Evolutionary conservation across 768 basidiomycete genomes (phyloP), one percentile per base, ranked within the genome.

Genomic region (Lactarius hengduanensis): DNA sequence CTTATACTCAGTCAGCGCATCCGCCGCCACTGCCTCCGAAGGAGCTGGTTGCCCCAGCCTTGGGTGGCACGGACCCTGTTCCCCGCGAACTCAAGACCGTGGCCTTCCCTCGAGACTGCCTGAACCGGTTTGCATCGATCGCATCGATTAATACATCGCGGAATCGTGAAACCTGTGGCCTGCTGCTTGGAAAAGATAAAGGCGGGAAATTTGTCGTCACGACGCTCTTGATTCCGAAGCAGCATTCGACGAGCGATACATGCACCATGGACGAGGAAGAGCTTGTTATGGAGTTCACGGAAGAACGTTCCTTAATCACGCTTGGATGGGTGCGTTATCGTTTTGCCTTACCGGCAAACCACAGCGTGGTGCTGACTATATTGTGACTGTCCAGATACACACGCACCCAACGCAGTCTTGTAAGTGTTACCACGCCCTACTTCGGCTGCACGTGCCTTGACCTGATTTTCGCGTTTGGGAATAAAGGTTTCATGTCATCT

Each of bases 241-340:
- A 96, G 72, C 88, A 86, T 65, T 88, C 91, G 66, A 93, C 92
- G 69, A 86, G 88, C 65, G 92, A 96, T 78, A 93, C 92, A n/a
- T 96, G 94, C 75, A 87, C 88, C 38, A 96, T 94, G 90, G 88
- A 92, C 61, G 88, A 90, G 73, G 94, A 96, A 71, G 94, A 96
- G 74, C 78, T 92, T 56, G 91, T 94, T 8, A 77, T 94, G 77
- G 84, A 86, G 71, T 93, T 96, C 74, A 92, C 92, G 70, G 91
- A 94, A 73, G 86, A 88, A 73, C 79, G 90, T 68, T 85, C 83
- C 70, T 76, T 96, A 72, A 88, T 96, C 59, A 94, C 94, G 8
- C 83, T 96, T 57, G 95, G 94, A 66, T 97, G 94, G 94, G 93
- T 95, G 70, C 69, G 88, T 78, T 8, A 36, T 72, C 62, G 62